Evolutionary conservation across 306 rosid species (phyloP).

Genomic region (Notholithocarpus densiflorus): DNA sequence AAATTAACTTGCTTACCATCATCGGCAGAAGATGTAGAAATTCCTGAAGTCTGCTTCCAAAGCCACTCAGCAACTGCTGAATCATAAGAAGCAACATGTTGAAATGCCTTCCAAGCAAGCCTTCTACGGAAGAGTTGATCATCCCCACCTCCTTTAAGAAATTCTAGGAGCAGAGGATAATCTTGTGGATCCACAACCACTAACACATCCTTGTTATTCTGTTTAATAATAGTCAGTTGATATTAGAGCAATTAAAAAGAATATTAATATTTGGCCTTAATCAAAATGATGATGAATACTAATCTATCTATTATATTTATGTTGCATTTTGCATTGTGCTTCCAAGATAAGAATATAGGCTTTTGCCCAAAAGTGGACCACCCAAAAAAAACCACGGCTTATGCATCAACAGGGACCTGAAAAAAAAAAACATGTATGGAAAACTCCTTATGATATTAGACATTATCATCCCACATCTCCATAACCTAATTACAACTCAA

Average conservation of each 20-base stretch:
- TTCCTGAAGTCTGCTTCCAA: conserved; percentile 83
- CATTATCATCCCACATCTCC: neutral
- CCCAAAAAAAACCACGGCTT: neutral
- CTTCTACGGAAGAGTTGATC: conserved; percentile 64
- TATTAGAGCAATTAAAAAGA: conserved; percentile 1
- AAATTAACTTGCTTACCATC: neutral
- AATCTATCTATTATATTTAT: neutral
- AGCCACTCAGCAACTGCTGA: conserved; percentile 95
- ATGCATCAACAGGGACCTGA: neutral
- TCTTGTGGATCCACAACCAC: conserved; percentile 92
- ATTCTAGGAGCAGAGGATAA: conserved; percentile 69
- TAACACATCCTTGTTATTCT: conserved; percentile 91
- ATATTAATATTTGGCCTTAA: conserved; percentile 1
- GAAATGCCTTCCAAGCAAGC: conserved; percentile 97
- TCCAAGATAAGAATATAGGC: neutral
- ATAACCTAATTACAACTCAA: neutral
- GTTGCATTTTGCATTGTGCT: neutral
- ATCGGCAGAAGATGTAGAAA: conserved; percentile 29
- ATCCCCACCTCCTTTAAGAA: conserved; percentile 58
- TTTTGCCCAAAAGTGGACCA: neutral
- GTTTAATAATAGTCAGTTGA: conserved; percentile 26
- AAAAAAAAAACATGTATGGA: neutral
- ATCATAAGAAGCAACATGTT: conserved; percentile 86
- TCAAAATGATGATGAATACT: neutral
- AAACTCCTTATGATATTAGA: neutral